A percentile compares a stretch with the other conserved stretches of the same genome.
Evolutionary conservation across 768 basidiomycete species (phyloP).

Genomic region (Psilocybe azurescens): DNA sequence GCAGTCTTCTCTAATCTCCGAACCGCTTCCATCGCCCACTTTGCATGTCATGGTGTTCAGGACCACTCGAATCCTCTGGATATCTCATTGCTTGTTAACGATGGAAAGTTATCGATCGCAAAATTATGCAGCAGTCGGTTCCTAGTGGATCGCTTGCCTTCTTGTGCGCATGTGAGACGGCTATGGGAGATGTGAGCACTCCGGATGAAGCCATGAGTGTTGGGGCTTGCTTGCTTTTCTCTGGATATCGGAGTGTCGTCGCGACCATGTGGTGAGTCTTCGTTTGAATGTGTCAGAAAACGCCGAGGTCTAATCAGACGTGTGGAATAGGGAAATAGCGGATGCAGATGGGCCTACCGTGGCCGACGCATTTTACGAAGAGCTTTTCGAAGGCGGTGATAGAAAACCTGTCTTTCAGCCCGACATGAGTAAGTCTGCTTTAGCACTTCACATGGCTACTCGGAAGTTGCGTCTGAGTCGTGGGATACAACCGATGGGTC

Average conservation of each 20-base stretch:
- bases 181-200: slow-evolving; percentile 23
- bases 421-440: slow-evolving; percentile 2
- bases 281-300: slow-evolving; percentile 14
- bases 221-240: slow-evolving; percentile 24
- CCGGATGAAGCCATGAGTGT: slow-evolving; percentile 32
- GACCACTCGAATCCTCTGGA: slow-evolving; percentile 29
- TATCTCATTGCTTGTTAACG: slow-evolving; percentile 25
- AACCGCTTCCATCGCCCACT: slow-evolving; percentile 23
- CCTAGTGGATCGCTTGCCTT: slow-evolving; percentile 24
- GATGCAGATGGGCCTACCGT: slow-evolving; percentile 20
- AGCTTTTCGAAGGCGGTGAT: slow-evolving; percentile 9
- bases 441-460: slow-evolving; percentile 9
- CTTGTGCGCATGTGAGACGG: slow-evolving; percentile 34
- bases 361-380: slow-evolving; percentile 17
- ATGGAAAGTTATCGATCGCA: slow-evolving; percentile 21
- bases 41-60: slow-evolving; percentile 37
- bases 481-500: neutral
- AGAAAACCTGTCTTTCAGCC: neutral
- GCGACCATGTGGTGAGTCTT: slow-evolving; percentile 26
- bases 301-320: neutral
- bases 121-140: slow-evolving; percentile 24
- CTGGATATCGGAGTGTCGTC: slow-evolving; percentile 29
- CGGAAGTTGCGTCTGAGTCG: neutral
- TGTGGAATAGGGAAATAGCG: slow-evolving; percentile 14
- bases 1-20: neutral